phyloP scores from a whole-genome alignment of 202 grass and related monocot species.

The Setaria italica region DNA sequence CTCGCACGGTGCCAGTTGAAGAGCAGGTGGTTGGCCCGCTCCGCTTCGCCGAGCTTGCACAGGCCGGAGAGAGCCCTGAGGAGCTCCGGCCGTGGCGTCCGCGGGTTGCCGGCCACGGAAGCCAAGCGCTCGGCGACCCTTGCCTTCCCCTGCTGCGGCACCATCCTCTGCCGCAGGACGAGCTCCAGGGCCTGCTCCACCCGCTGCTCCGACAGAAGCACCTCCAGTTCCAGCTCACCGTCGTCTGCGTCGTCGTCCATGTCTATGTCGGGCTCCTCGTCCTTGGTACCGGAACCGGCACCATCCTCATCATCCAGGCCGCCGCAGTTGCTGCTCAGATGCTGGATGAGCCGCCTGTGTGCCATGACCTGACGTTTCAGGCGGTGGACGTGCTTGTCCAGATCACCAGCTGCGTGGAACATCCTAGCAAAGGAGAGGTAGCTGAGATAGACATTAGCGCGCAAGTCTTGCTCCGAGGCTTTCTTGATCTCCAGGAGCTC shows the following conservation, averaged over 20 bases:
- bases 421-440: conserved; percentile 61
- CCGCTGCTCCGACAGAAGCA: conserved; percentile 56
- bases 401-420: conserved; percentile 49
- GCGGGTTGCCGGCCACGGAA: conserved; percentile 41
- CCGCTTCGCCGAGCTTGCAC: conserved; percentile 51
- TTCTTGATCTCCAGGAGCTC: conserved; percentile 73
- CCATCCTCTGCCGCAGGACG: not conserved
- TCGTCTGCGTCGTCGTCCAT: not conserved
- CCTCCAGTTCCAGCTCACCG: conserved; percentile 30
- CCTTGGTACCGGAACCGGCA: too few relatives aligned
- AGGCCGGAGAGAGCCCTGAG: conserved; percentile 49
- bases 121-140: conserved; percentile 41
- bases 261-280: not conserved
- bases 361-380: conserved; percentile 51
- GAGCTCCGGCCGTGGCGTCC: conserved; percentile 52
- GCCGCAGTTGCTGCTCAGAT: conserved; percentile 32
- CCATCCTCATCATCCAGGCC: too few relatives aligned
- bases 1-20: conserved; percentile 25
- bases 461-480: conserved; percentile 65
- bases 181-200: conserved; percentile 50
- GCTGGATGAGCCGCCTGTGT: conserved; percentile 49
- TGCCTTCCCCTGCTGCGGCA: not conserved
- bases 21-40: conserved; percentile 46
- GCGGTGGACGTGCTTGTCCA: conserved; percentile 46
- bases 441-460: conserved; percentile 43